Evolutionary conservation across 495 filamentous ascomycete species (phyloP).

Genomic region (Neurospora sp.): DNA sequence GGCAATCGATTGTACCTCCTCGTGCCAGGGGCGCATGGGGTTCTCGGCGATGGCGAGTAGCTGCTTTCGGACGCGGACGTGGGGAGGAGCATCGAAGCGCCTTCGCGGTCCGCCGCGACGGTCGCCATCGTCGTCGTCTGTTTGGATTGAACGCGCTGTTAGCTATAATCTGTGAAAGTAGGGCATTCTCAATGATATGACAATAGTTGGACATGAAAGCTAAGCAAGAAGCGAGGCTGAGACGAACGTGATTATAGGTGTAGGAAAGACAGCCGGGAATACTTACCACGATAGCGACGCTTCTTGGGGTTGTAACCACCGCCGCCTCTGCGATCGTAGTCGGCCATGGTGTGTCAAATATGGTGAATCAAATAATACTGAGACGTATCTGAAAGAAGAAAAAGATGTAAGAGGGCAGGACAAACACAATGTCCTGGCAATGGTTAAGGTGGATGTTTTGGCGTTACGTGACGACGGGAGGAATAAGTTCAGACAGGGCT

Average conservation of each 20-base stretch:
- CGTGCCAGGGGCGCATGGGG: constrained; percentile 67
- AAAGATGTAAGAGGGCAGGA: neutral
- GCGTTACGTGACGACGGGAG: neutral
- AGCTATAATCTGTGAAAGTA: neutral
- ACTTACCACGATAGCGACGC: constrained; percentile 42
- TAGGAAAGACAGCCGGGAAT: neutral
- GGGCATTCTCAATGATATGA: no score
- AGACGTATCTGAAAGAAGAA: neutral
- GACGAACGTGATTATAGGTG: neutral
- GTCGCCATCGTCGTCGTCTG: constrained; percentile 55
- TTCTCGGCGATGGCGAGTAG: constrained; percentile 80
- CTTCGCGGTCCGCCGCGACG: constrained; percentile 65
- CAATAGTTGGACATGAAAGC: neutral
- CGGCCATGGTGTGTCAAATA: constrained; percentile 47
- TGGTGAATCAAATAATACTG: neutral
- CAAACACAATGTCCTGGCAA: neutral
- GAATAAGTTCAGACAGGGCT: neutral
- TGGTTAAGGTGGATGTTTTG: neutral
- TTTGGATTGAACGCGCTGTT: neutral
- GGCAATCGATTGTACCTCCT: constrained; percentile 69
- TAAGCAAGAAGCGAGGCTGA: neutral
- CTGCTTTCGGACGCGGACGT: constrained; percentile 68
- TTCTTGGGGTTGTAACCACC: constrained; percentile 57
- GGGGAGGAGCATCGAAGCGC: constrained; percentile 68
- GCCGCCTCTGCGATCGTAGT: constrained; percentile 57